These are phyloP conservation scores for Komagataella pseudopastoris DNA, from an alignment of 805 yeast species.

Conservation along the genomic window DNA sequence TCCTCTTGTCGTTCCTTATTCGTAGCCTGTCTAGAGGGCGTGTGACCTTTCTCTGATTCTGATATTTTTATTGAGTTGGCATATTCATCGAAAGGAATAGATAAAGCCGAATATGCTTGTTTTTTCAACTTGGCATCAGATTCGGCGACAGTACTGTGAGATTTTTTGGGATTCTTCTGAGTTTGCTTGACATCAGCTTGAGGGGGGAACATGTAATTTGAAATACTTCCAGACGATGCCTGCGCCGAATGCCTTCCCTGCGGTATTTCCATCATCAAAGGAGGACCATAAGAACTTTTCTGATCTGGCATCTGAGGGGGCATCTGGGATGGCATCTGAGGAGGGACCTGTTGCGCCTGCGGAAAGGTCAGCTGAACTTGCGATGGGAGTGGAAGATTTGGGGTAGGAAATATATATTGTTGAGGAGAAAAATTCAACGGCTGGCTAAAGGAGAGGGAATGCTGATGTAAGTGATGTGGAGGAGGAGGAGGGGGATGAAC, in stretches of 20 bases:
- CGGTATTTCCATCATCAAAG: constrained; percentile 11
- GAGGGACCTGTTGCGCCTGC: background rate
- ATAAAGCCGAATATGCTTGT: constrained; percentile 20
- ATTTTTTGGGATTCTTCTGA: background rate
- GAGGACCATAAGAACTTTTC: constrained; percentile 1
- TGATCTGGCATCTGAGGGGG: background rate
- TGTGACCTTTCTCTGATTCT: constrained; percentile 12
- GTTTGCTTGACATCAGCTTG: background rate
- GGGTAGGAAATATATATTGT: constrained; percentile 1
- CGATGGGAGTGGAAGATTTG: background rate
- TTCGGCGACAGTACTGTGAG: background rate
- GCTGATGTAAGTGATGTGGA: constrained; percentile 3
- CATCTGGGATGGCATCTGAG: background rate
- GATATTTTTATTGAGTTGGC: constrained; percentile 20
- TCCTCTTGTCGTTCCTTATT: constrained; percentile 6
- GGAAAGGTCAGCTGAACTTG: background rate
- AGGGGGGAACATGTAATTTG: constrained; percentile 3
- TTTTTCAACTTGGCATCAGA: constrained; percentile 21
- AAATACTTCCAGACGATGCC: constrained; percentile 18
- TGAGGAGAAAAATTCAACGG: background rate
- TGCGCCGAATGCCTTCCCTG: constrained; percentile 17
- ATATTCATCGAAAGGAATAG: constrained; percentile 20
- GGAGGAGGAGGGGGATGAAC: constrained; percentile 3
- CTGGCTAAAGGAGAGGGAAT: constrained; percentile 3
- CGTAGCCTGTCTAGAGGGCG: constrained; percentile 3